Evolutionary conservation across 306 rosid species (phyloP), one percentile per base, ranked within the genome.

Genomic region (Abrus pulchellus): DNA sequence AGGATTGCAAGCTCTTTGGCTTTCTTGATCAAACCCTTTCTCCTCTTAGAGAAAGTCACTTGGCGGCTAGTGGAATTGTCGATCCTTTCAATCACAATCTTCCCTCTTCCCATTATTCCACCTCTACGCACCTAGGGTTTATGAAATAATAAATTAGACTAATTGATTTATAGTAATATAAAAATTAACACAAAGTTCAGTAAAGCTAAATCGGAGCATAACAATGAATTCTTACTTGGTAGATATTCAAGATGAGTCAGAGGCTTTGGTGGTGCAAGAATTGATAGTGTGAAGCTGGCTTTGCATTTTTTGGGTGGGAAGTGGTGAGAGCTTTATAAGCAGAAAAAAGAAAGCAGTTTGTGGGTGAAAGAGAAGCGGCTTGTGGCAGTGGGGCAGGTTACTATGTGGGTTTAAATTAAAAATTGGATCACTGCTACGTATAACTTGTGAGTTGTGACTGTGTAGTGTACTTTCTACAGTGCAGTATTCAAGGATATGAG

Each of bases 41-140:
- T 88, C 70, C 98, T 89, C 89, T 94, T 94, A 2, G 98, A 92
- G 87, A 94, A 94, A 79, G 98, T 94, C 76, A 94, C 98, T 86
- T 94, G 97, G 81, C 98, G 87, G 84, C 86, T 89, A 0, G 97
- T 91, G 3, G 85, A 84, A 27, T 92, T 92, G 53, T 90, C 98
- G 68, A 94, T 92, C 90, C 92, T 88, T 80, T 82, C 87, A 49
- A 94, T 94, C 86, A 85, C 94, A 72, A 94, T 92, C 92, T 94
- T 94, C 72, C 98, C 98, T 85, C 97, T 87, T 68, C 98, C 97
- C 98, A 94, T 90, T 48, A 72, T 63, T 11, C 13, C 6, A 36
- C 40, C 36, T 60, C 27, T 28, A 49, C 45, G 2, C 34, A 1
- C 67, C 67, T 85, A 87, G 92, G 93, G 94, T 89, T 90, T 85